Conservation (phyloP, 371 early-diverging fungal genomes). For the Haplosporangium sp. region DNA sequence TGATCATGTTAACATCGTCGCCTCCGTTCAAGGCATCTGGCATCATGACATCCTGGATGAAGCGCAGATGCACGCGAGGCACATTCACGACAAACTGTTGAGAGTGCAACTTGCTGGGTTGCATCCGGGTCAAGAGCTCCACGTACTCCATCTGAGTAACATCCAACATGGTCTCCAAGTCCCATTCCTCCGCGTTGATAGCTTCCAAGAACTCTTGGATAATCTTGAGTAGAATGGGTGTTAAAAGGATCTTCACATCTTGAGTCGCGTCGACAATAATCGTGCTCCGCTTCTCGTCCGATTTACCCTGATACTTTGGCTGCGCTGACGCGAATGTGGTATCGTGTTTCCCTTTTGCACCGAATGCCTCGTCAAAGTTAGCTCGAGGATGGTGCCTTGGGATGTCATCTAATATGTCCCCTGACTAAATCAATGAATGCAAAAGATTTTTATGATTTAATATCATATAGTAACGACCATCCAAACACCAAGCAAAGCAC, state of each 20-base stretch:
- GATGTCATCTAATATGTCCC: slow-evolving; percentile 40
- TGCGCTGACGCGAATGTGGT: slow-evolving; percentile 25
- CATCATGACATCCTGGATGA: slow-evolving; percentile 82
- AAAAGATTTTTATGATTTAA: background rate
- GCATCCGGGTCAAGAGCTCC: slow-evolving; percentile 64
- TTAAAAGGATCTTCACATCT: slow-evolving; percentile 69
- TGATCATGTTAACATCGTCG: slow-evolving; percentile 61
- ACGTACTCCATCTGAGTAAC: slow-evolving; percentile 76
- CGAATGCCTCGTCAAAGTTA: slow-evolving; percentile 49
- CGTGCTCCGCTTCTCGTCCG: slow-evolving; percentile 58
- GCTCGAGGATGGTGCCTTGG: slow-evolving; percentile 48
- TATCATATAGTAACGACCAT: background rate
- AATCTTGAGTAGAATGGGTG: slow-evolving; percentile 79
- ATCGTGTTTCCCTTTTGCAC: slow-evolving; percentile 15
- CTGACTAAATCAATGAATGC: slow-evolving; percentile 8
- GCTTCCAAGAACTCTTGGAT: slow-evolving; percentile 78
- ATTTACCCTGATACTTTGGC: slow-evolving; percentile 26
- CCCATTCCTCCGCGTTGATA: slow-evolving; percentile 73
- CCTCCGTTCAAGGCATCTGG: slow-evolving; percentile 75
- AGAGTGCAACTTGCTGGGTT: slow-evolving; percentile 60
- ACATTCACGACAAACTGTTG: slow-evolving; percentile 69
- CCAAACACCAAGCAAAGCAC: background rate
- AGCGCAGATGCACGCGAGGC: slow-evolving; percentile 74
- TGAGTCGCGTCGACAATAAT: slow-evolving; percentile 71
- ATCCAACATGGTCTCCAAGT: slow-evolving; percentile 78